A percentile compares a stretch with the other conserved stretches of the same genome.
These are phyloP conservation scores for Pythium apleroticum DNA, from an alignment of 352 stramenopile genomes.

Conservation along the genomic window DNA sequence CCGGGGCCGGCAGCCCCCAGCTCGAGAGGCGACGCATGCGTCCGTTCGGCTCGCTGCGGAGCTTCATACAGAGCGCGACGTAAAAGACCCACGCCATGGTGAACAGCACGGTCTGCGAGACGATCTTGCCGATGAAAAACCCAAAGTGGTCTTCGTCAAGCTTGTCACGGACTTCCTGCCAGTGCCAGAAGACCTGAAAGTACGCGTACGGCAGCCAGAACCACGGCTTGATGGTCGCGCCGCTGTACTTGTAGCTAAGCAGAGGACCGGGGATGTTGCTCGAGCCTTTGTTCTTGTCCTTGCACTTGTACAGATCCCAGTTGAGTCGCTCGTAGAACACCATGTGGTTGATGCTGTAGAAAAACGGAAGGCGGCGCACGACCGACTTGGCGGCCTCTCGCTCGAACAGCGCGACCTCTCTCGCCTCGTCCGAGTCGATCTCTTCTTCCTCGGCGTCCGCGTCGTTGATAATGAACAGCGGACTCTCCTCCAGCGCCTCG, in stretches of 20 bases:
- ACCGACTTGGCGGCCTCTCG: slow-evolving; percentile 40
- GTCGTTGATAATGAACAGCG: slow-evolving; percentile 63
- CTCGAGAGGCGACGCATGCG: slow-evolving; percentile 60
- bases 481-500: slow-evolving; percentile 79
- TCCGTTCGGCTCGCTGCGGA: slow-evolving; percentile 66
- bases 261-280: slow-evolving; percentile 64
- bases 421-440: slow-evolving; percentile 19
- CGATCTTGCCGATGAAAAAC: slow-evolving; percentile 57
- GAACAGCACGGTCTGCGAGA: slow-evolving; percentile 64
- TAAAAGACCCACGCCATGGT: slow-evolving; percentile 66
- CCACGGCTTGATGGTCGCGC: slow-evolving; percentile 70
- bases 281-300: slow-evolving; percentile 59
- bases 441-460: slow-evolving; percentile 37
- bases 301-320: slow-evolving; percentile 86
- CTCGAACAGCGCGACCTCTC: slow-evolving; percentile 30
- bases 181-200: slow-evolving; percentile 86
- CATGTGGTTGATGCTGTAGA: slow-evolving; percentile 89
- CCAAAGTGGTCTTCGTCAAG: slow-evolving; percentile 64
- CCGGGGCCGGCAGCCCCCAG: slow-evolving; percentile 51
- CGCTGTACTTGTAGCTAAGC: slow-evolving; percentile 83
- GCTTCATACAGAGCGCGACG: slow-evolving; percentile 61
- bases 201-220: slow-evolving; percentile 82
- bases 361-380: slow-evolving; percentile 74
- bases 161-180: slow-evolving; percentile 57
- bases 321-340: slow-evolving; percentile 88